Evolutionary conservation across 257 asterid genomes (phyloP), one percentile per base, ranked within the genome.

Genomic region (Lantana camara): DNA sequence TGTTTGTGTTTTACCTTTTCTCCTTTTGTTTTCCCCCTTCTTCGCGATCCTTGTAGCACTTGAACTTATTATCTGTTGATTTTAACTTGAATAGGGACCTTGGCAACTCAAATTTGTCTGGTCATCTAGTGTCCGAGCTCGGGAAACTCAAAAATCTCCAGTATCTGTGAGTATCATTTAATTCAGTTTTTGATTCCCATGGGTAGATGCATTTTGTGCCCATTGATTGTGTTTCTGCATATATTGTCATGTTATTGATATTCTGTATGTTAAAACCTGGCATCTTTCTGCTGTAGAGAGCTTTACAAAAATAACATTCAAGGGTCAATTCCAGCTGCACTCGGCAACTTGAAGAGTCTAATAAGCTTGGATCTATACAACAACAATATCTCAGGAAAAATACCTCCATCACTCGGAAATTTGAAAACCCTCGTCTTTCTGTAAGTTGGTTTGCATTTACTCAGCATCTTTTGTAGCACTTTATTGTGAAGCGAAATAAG

Each of bases 321-420:
- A 60, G 96, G 95, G 54, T 40, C 67, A 30, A 89, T 89, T 66
- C 96, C 96, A 15, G 54, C 65, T 21, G 96, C 85, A 77, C 82
- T 89, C 17, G 92, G 92, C 35, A 77, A 80, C 70, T 80, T 89
- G 84, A 89, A 83, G 83, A 85, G 77, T 74, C 77, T 89, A 52
- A 82, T 83, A 55, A 85, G 95, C 74, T 78, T 89, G 95, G 95
- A 89, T 73, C 81, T 89, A 35, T 89, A 89, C 80, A 82, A 79
- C 86, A 89, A 89, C 71, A 89, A 89, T 51, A 69, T 89, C 55
- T 76, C 95, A 3, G 95, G 96, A 51, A 64, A 34, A 46, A 75
- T 89, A 59, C 96, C 96, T 53, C 57, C 75, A 35, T 83, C 95
- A 27, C 69, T 89, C 58, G 95, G 86, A 58, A 75, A 82, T 46